Evolutionary conservation across 2,329 filamentous ascomycete species (phyloP).

Genomic region (Beauveria brongniartii): DNA sequence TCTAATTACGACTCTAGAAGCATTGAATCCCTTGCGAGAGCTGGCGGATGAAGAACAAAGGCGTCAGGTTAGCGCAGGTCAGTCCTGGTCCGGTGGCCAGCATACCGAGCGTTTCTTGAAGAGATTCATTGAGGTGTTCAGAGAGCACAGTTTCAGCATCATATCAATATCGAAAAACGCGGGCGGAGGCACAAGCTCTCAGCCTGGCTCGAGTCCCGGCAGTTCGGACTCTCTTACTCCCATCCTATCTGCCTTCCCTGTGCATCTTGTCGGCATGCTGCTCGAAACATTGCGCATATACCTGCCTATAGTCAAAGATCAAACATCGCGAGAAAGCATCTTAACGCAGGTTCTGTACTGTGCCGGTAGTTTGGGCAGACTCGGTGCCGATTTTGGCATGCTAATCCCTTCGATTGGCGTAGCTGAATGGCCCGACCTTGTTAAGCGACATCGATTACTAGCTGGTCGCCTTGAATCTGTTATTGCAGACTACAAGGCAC

Average conservation of each 20-base stretch:
- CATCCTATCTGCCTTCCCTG: constrained; percentile 73
- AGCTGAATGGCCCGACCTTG: constrained; percentile 78
- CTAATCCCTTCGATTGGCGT: constrained; percentile 57
- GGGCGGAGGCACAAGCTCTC: constrained; percentile 31
- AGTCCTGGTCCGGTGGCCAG: constrained; percentile 62
- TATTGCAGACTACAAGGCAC: constrained; percentile 42
- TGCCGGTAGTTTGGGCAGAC: constrained; percentile 77
- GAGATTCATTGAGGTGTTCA: constrained; percentile 92
- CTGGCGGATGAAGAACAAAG: constrained; percentile 78
- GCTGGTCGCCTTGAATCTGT: constrained; percentile 70
- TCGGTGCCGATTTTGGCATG: constrained; percentile 90
- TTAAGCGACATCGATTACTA: constrained; percentile 78
- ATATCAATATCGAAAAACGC: constrained; percentile 91
- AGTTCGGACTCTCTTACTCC: constrained; percentile 58
- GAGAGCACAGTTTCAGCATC: constrained; percentile 94
- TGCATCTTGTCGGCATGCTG: constrained; percentile 74
- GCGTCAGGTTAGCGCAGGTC: constrained; percentile 34
- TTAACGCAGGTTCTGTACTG: constrained; percentile 91
- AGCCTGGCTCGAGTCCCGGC: constrained; percentile 12
- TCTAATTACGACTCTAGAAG: constrained; percentile 69
- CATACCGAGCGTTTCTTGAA: constrained; percentile 94
- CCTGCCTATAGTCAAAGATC: constrained; percentile 73
- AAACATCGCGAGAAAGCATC: constrained; percentile 73
- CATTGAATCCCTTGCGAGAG: constrained; percentile 75
- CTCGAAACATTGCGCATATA: constrained; percentile 68